phyloP scores from a whole-genome alignment of 2,329 filamentous ascomycete species.

The Cercospora berteroae region DNA sequence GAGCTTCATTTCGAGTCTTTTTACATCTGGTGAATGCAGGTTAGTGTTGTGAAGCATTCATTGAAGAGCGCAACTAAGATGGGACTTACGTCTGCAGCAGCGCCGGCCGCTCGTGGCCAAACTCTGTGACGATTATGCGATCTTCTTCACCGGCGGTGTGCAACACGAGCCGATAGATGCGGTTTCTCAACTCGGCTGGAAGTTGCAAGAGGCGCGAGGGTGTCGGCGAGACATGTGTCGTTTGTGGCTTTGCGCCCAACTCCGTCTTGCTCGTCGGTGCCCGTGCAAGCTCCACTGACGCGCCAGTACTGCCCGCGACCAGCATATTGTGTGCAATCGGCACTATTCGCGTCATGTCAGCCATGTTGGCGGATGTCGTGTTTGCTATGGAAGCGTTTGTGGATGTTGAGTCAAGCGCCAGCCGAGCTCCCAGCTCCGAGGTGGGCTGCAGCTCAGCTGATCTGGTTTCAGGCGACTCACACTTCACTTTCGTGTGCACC shows the following conservation, averaged over 20 bases:
- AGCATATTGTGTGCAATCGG: background rate
- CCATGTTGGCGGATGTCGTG: background rate
- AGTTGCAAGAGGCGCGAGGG: constrained; percentile 5
- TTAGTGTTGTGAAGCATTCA: background rate
- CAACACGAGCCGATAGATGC: constrained; percentile 19
- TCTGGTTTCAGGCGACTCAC: background rate
- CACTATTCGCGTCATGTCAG: background rate
- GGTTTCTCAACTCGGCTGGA: constrained; percentile 24
- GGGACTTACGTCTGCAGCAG: background rate
- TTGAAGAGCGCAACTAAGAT: background rate
- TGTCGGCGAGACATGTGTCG: background rate
- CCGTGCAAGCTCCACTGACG: background rate
- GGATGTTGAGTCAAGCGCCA: background rate
- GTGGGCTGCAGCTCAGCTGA: constrained; percentile 1
- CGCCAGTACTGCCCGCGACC: background rate
- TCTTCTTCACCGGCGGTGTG: background rate
- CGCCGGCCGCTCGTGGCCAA: background rate
- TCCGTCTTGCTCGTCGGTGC: background rate
- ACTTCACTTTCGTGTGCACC: background rate
- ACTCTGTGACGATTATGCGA: background rate
- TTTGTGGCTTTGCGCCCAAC: background rate
- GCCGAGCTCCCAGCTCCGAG: background rate
- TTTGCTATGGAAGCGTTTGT: background rate
- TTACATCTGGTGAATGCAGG: background rate
- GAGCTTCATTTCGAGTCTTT: constrained; percentile 3